Base-by-base conservation (phyloP, 2,329 filamentous ascomycete species). In the Orbilia brochopaga region DNA sequence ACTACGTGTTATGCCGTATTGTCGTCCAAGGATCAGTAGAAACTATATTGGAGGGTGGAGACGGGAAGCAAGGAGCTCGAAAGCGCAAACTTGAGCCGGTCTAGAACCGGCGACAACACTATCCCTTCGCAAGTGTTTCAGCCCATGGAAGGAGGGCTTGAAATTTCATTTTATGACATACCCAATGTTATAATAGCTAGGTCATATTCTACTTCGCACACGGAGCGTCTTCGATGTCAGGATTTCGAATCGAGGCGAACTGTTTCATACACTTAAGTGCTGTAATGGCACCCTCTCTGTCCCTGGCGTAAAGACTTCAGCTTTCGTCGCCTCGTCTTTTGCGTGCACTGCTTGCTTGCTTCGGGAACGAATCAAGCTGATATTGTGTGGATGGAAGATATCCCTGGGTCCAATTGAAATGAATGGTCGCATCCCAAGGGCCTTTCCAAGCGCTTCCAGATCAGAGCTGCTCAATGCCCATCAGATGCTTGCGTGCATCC, bases 381-480 rank as follows among this genome's bases (percentile, higher is more conserved):
- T 13, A 17, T 42, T 42, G 37, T 4, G 11, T 15, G 13, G 2
- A 42, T 42, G n/a, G 11, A 42, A 42, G 13, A 42, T 13, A 42
- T 42, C 19, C 44, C 44, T 48, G 44, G 44, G 19, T 21, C 44
- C 17, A 48, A 48, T 48, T 23, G 44, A 48, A 48, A 48, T 48
- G 44, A 48, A 5, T 23, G 8, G 8, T 48, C 11, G 17, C 17
- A 19, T 15, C 27, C 27, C 17, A 17, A 23, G 5, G 2, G 44
- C 4, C 5, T 17, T 48, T 48, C 44, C 4, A 19, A 21, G 44
- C 44, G 44, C 44, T 48, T 48, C 44, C 44, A 21, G 11, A 44
- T 17, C 40, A 17, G 19, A 48, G n/a, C 44, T 48, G 19, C 19
- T 23, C 19, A 21, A 21, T 48, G 44, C 19, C 4, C 19, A 21